Percentiles rank a stretch among this genome's conserved stretches.
phyloP scores from a whole-genome alignment of 257 asterid species.

The Ocimum tenuiflorum region DNA sequence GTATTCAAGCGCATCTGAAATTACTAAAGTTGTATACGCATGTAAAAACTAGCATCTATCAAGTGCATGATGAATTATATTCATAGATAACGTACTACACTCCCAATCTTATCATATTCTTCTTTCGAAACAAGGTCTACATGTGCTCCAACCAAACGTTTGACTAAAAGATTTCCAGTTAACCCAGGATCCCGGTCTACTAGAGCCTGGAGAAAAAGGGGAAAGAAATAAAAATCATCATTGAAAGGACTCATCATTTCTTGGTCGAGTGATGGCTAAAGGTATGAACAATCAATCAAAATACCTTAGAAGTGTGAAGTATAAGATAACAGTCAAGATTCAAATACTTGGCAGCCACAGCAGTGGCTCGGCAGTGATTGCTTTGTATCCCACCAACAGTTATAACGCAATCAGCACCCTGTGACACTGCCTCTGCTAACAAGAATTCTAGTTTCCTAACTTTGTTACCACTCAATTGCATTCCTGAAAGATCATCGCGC shows the following conservation, averaged over 20 bases:
- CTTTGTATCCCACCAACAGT: conserved; percentile 98
- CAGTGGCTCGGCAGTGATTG: conserved; percentile 96
- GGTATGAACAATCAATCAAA: neutral
- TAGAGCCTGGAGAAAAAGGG: conserved; percentile 46
- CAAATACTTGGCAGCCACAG: conserved; percentile 89
- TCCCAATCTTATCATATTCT: conserved; percentile 79
- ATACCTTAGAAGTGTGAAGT: conserved; percentile 88
- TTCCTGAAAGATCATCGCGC: conserved; percentile 98
- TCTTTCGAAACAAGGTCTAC: conserved; percentile 89
- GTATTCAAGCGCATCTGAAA: neutral
- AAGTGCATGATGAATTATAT: neutral
- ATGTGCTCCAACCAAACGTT: conserved; percentile 96
- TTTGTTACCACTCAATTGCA: conserved; percentile 98
- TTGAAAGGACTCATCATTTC: neutral
- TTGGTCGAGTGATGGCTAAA: neutral
- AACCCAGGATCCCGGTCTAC: conserved; percentile 90
- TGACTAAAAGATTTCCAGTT: conserved; percentile 93
- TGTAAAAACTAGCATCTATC: neutral
- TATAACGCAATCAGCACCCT: conserved; percentile 82
- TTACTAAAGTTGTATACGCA: neutral
- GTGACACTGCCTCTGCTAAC: conserved; percentile 87
- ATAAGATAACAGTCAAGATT: conserved; percentile 84
- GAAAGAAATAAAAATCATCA: neutral
- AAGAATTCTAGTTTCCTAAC: conserved; percentile 94
- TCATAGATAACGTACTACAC: conserved; percentile 44